Percentiles rank a stretch among this genome's conserved stretches.
Conservation (phyloP, 2,329 filamentous ascomycete species). For the Cytospora leucostoma region DNA sequence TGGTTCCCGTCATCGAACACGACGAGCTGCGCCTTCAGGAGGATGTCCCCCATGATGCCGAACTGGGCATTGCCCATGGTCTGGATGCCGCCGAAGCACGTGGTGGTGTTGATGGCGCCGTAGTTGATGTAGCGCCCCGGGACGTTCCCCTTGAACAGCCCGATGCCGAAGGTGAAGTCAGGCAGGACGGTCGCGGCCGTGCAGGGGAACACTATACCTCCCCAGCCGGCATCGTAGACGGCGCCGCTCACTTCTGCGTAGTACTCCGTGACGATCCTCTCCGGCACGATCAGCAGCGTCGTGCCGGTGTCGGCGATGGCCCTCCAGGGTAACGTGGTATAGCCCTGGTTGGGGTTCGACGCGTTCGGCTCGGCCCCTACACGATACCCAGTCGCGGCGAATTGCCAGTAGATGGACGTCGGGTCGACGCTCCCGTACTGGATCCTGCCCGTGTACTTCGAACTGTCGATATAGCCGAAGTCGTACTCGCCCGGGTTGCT, state of each 20-base stretch:
- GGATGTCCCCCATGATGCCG: constrained; percentile 36
- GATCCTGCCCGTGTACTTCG: constrained; percentile 56
- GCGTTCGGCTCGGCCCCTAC: constrained; percentile 36
- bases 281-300: constrained; percentile 42
- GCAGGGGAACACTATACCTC: constrained; percentile 43
- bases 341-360: constrained; percentile 7
- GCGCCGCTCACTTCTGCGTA: constrained; percentile 42
- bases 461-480: constrained; percentile 57
- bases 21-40: constrained; percentile 38
- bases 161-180: constrained; percentile 41
- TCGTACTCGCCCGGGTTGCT: constrained; percentile 49
- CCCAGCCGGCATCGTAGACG: constrained; percentile 37
- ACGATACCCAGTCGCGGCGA: constrained; percentile 51
- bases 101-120: constrained; percentile 28
- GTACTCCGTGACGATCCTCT: constrained; percentile 42
- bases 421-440: constrained; percentile 52
- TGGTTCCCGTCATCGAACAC: constrained; percentile 40
- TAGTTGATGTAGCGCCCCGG: constrained; percentile 43
- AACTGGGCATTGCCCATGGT: constrained; percentile 31
- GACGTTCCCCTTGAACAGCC: constrained; percentile 36
- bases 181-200: constrained; percentile 34
- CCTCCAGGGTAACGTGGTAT: constrained; percentile 35
- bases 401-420: constrained; percentile 57
- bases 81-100: constrained; percentile 42
- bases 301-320: constrained; percentile 46